These are phyloP conservation scores for Ampelocalamus luodianensis DNA, from an alignment of 176 grass and related monocot genomes.

Conservation along the genomic window DNA sequence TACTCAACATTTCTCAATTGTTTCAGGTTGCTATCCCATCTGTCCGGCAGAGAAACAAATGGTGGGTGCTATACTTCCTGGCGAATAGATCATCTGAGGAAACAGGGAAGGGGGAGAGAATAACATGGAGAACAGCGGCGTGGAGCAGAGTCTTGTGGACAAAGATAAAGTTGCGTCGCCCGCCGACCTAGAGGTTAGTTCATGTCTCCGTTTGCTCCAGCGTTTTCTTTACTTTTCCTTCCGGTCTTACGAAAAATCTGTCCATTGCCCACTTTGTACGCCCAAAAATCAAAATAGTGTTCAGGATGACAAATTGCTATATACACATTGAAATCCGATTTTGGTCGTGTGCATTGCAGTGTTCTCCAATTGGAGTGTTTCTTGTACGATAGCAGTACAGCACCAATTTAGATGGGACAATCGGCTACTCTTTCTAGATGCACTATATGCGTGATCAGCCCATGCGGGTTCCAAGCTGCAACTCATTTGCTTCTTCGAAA, in stretches of 20 bases:
- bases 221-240: neutral
- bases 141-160: neutral
- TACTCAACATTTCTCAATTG: neutral
- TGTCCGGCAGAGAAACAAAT: neutral
- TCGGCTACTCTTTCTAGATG: no score
- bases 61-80: neutral
- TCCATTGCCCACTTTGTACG: neutral
- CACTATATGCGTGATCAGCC: neutral
- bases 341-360: neutral
- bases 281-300: neutral
- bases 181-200: conserved; percentile 16
- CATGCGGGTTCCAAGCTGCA: neutral
- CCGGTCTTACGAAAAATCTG: neutral
- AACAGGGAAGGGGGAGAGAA: neutral
- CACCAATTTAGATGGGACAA: neutral
- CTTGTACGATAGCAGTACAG: no score
- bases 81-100: neutral
- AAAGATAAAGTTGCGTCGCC: neutral
- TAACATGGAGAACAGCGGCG: conserved; percentile 11
- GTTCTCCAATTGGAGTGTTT: neutral
- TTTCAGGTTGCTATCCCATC: neutral
- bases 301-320: neutral
- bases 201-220: neutral
- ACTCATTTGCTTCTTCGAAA: neutral
- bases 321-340: neutral